Evolutionary conservation across 2,329 filamentous ascomycete species (phyloP), one percentile per base, ranked within the genome.

Genomic region (Phaeoacremonium minimum): DNA sequence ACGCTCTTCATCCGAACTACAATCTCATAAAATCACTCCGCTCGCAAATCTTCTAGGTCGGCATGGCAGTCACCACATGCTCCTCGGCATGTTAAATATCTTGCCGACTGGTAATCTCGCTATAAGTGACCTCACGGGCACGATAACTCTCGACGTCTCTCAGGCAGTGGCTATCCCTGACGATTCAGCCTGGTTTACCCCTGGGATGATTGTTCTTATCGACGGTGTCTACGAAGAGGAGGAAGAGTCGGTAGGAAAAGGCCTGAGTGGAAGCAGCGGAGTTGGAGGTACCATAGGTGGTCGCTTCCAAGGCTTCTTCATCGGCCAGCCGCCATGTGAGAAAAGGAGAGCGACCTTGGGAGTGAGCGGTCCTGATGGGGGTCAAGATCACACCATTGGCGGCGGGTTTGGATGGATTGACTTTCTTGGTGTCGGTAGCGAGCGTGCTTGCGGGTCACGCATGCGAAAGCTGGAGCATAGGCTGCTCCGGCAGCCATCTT

Each of bases 221-320:
- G 93, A 98, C 51, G 93, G 93, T 6, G 81, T 91, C n/a, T 98
- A 98, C 53, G 89, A 95, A 56, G 93, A 97, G 57, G 89, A 95
- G 49, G 87, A 89, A 43, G 76, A 82, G 44, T 81, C 78, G 15
- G 65, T 72, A 2, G 81, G 83, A 13, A 82, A 80, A 15, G 80
- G 78, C 0, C 69, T 94, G 5, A 85, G 87, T 34, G 83, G 85
- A 5, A 85, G 80, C 45, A 84, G 80, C 32, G 91, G 91, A 29
- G 81, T 96, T 17, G 91, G 91, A 28, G 91, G 90, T 12, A 87
- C 85, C 0, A 87, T 97, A 38, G 89, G 89, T n/a, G 93, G 93
- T 6, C 85, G 82, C 33, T 96, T 98, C 49, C 77, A 95, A 38
- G 90, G 83, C 0, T 90, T 95, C 58, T 91, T 90, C 40, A 82